Conservation (phyloP, 176 grass and related monocot species). For the Alloteropsis semialata region DNA sequence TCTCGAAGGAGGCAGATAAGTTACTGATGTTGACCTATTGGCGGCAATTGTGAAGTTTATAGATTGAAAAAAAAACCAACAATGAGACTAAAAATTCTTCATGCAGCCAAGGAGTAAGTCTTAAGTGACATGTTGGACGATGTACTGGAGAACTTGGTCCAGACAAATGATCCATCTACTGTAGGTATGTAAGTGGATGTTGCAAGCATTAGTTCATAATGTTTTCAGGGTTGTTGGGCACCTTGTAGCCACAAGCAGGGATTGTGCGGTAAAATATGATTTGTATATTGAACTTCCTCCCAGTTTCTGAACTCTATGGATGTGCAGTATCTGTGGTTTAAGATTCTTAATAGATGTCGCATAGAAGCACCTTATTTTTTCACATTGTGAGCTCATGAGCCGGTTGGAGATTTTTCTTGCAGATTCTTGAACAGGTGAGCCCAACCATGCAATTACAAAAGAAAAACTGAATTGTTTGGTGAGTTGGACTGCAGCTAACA, state of each 20-base stretch:
- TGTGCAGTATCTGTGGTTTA: neutral
- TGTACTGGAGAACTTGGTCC: neutral
- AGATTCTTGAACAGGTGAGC: neutral
- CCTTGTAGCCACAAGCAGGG: no score
- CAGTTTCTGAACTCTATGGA: neutral
- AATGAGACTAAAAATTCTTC: neutral
- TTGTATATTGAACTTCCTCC: neutral
- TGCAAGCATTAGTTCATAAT: no score
- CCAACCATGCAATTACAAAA: neutral
- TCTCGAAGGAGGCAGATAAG: neutral
- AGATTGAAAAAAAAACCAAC: neutral
- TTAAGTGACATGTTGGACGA: neutral
- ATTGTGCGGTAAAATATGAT: neutral
- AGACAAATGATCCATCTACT: neutral
- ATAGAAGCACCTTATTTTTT: neutral
- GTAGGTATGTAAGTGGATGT: no score
- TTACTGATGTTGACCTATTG: neutral
- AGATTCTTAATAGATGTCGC: neutral
- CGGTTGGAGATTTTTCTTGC: neutral
- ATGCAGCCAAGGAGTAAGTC: neutral
- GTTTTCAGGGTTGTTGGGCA: no score
- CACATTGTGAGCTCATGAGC: neutral
- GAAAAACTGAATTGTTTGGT: neutral
- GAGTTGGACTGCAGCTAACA: neutral
- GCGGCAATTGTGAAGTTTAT: slow-evolving; percentile 8